Conservation (phyloP, 768 basidiomycete genomes). For the Chalciporus chontae region DNA sequence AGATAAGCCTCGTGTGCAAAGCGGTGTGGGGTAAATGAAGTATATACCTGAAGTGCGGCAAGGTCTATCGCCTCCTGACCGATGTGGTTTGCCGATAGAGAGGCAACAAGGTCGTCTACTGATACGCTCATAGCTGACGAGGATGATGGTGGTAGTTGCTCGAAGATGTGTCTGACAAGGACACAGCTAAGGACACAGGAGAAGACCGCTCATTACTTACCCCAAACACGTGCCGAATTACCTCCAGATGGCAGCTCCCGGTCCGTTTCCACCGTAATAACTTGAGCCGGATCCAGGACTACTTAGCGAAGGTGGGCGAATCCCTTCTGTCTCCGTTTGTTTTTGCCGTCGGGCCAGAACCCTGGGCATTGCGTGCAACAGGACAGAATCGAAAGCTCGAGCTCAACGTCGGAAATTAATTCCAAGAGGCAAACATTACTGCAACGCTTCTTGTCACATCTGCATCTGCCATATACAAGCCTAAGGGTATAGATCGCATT, state of each 20-base stretch:
- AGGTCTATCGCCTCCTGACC: slow-evolving; percentile 53
- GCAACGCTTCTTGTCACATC: too few species aligned
- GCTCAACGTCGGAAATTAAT: not conserved
- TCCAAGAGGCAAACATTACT: too few species aligned
- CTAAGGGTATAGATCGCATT: too few species aligned
- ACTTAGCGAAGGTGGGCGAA: too few species aligned
- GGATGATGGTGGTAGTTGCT: not conserved
- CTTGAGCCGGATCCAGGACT: not conserved
- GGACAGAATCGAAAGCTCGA: not conserved
- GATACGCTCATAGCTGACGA: slow-evolving; percentile 41
- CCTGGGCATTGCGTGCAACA: too few species aligned
- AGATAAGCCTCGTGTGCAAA: slow-evolving; percentile 16
- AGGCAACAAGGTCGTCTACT: slow-evolving; percentile 50
- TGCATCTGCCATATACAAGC: too few species aligned
- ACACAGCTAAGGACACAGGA: slow-evolving; percentile 8
- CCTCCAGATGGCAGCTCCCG: slow-evolving; percentile 3
- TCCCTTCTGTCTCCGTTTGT: too few species aligned
- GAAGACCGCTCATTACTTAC: slow-evolving; percentile 11
- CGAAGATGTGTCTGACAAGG: not conserved
- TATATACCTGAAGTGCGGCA: slow-evolving; percentile 42
- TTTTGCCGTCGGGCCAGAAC: not conserved
- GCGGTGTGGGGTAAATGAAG: slow-evolving; percentile 16
- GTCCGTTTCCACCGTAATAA: slow-evolving; percentile 8
- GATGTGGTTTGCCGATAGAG: slow-evolving; percentile 45
- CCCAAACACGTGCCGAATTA: slow-evolving; percentile 25